phyloP scores from a whole-genome alignment of 2,329 filamentous ascomycete genomes.

The Leptographium wingfieldii region DNA sequence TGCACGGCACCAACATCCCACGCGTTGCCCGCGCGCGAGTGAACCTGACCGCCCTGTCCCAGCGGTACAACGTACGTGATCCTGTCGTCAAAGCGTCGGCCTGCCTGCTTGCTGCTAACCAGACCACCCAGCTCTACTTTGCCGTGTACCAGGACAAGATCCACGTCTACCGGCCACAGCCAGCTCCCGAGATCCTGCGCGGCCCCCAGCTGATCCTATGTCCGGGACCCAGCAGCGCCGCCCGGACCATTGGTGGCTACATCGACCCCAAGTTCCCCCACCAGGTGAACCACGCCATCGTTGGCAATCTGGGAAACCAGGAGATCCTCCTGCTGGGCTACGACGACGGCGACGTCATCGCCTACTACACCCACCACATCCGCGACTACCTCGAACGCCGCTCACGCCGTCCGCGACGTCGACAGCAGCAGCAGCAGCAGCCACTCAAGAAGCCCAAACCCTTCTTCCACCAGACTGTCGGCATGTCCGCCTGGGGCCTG shows the following conservation, averaged over 20 bases:
- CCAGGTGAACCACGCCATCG: slow-evolving; percentile 54
- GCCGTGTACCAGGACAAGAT: slow-evolving; percentile 44
- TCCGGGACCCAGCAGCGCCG: slow-evolving; percentile 28
- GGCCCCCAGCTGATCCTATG: slow-evolving; percentile 37
- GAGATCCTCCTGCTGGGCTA: slow-evolving; percentile 57
- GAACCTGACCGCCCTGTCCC: slow-evolving; percentile 46
- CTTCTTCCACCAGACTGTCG: slow-evolving; percentile 68
- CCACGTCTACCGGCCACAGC: slow-evolving; percentile 40
- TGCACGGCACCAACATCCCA: slow-evolving; percentile 13
- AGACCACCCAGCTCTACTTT: slow-evolving; percentile 42
- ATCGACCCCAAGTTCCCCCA: slow-evolving; percentile 42
- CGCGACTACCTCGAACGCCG: slow-evolving; percentile 26
- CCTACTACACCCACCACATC: slow-evolving; percentile 50
- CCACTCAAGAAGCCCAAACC: slow-evolving; percentile 13
- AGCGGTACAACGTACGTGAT: slow-evolving; percentile 37
- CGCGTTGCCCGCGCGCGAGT: slow-evolving; percentile 25
- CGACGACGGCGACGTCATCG: slow-evolving; percentile 65
- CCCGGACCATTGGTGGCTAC: slow-evolving; percentile 32
- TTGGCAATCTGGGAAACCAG: slow-evolving; percentile 54
- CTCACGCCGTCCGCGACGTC: not conserved
- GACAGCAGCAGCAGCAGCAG: not conserved
- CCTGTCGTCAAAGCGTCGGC: not conserved
- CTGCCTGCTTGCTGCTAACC: not conserved
- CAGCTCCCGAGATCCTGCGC: slow-evolving; percentile 36
- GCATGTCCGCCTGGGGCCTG: slow-evolving; percentile 74